Percentiles rank a stretch among this genome's conserved stretches.
Evolutionary conservation across 176 grass and related monocot species (phyloP).

Genomic region (Saccharum officinarum): DNA sequence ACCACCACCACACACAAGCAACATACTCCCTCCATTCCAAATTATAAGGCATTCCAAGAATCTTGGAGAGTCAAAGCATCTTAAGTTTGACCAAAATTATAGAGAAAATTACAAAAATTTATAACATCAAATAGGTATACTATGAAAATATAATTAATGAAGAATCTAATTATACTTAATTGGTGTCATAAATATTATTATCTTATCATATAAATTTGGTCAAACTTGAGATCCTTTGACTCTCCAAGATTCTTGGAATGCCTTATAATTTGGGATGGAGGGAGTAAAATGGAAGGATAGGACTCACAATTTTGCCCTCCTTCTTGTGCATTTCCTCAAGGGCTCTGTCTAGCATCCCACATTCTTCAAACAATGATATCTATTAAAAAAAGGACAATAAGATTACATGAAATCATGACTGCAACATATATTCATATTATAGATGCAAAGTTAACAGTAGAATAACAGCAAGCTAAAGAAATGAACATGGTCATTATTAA

Average conservation of each 20-base stretch:
- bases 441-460: neutral
- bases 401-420: conserved; percentile 26
- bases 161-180: too few species aligned
- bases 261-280: too few species aligned
- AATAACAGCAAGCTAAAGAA: conserved; percentile 13
- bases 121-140: too few species aligned
- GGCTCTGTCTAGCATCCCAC: conserved; percentile 75
- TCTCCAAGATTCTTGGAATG: too few species aligned
- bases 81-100: too few species aligned
- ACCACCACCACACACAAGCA: neutral
- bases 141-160: too few species aligned
- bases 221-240: too few species aligned
- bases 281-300: neutral
- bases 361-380: conserved; percentile 95
- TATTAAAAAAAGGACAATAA: conserved; percentile 35
- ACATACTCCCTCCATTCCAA: neutral
- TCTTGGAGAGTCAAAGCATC: too few species aligned
- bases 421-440: conserved; percentile 7
- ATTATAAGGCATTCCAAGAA: too few species aligned
- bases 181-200: too few species aligned
- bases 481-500: neutral
- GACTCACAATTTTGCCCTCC: conserved; percentile 86
- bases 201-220: too few species aligned
- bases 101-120: too few species aligned
- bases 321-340: conserved; percentile 90